Evolutionary conservation across 179 eudicot genomes (phyloP).

Genomic region (Beta lomatogona): DNA sequence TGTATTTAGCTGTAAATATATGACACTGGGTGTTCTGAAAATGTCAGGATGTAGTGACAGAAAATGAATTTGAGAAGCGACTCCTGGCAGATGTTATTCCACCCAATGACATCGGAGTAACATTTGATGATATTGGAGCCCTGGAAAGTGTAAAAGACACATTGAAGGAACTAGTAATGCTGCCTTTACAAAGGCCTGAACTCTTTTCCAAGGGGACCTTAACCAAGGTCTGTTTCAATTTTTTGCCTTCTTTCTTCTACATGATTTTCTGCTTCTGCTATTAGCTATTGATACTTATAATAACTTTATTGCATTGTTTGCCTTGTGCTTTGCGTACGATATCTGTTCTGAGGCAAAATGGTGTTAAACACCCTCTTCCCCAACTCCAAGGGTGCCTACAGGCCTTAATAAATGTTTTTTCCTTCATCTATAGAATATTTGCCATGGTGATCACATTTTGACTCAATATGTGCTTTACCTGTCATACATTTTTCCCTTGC

Average conservation of each 20-base stretch:
- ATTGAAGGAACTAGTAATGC: conserved; percentile 85
- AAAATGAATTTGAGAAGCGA: conserved; percentile 89
- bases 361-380: background rate
- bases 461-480: no score
- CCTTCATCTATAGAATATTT: no score
- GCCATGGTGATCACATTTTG: no score
- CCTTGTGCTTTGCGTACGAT: background rate
- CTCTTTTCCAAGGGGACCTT: conserved; percentile 80
- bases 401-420: no score
- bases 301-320: background rate
- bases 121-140: conserved; percentile 91
- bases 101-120: conserved; percentile 84
- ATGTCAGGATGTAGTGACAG: conserved; percentile 79
- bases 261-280: background rate
- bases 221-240: conserved; percentile 61
- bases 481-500: no score
- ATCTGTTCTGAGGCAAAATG: background rate
- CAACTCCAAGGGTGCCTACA: no score
- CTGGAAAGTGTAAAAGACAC: conserved; percentile 84
- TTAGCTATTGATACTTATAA: background rate
- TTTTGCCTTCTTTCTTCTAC: background rate
- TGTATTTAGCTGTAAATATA: background rate
- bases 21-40: background rate
- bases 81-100: conserved; percentile 89
- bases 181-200: conserved; percentile 94